phyloP scores from a whole-genome alignment of 164 flowering plant genomes.

The Vitis cinerea region DNA sequence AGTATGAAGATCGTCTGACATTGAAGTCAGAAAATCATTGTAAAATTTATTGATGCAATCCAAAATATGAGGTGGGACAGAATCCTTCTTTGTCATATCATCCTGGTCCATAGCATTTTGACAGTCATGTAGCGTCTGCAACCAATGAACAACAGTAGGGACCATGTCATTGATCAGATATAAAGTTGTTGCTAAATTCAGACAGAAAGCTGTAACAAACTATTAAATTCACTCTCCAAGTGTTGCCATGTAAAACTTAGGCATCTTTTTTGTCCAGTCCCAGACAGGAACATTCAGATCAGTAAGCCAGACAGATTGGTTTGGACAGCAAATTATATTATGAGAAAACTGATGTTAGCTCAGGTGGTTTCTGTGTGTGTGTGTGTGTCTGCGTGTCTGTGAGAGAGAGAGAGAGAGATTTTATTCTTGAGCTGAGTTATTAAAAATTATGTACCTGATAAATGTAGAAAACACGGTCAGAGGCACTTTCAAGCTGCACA shows the following conservation, averaged over 20 bases:
- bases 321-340: no score
- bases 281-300: no score
- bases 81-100: slow-evolving; percentile 27
- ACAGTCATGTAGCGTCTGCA: slow-evolving; percentile 86
- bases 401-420: not conserved
- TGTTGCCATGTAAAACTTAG: no score
- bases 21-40: slow-evolving; percentile 54
- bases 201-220: no score
- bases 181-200: no score
- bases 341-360: no score
- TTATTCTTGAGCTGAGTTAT: not conserved
- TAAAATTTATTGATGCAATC: slow-evolving; percentile 53
- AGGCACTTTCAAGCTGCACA: slow-evolving; percentile 79
- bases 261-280: no score
- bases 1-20: slow-evolving; percentile 93
- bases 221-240: no score
- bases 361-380: no score
- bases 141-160: slow-evolving; percentile 6
- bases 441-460: slow-evolving; percentile 63
- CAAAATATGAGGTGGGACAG: slow-evolving; percentile 45
- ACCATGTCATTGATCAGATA: not conserved
- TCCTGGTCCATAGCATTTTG: slow-evolving; percentile 45
- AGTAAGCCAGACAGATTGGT: no score
- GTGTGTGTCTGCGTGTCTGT: not conserved
- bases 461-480: slow-evolving; percentile 87